A percentile compares a stretch with the other conserved stretches of the same genome.
phyloP scores from a whole-genome alignment of 495 filamentous ascomycete species.

The Recurvomyces mirabilis region DNA sequence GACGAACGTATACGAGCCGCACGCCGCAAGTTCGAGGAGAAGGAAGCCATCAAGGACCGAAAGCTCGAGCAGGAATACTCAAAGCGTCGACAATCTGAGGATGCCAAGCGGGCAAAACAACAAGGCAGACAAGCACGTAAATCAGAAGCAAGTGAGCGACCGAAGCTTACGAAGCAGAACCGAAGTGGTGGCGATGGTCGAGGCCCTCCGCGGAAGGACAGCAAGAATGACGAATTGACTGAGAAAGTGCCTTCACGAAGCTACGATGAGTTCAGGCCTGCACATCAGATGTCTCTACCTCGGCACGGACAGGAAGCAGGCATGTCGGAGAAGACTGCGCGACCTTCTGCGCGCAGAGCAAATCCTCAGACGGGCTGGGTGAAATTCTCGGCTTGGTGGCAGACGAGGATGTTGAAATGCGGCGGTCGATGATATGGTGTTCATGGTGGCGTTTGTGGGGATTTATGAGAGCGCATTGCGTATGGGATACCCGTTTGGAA shows the following conservation, averaged over 20 bases:
- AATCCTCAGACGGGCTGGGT: constrained; percentile 8
- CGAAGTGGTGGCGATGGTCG: too few relatives aligned
- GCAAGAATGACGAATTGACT: not conserved
- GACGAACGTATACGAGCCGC: constrained; percentile 16
- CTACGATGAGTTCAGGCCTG: constrained; percentile 10
- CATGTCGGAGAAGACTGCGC: constrained; percentile 3
- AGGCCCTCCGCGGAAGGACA: too few relatives aligned
- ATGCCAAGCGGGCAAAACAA: constrained; percentile 7
- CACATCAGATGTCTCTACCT: not conserved
- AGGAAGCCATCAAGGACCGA: constrained; percentile 40
- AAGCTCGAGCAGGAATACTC: constrained; percentile 15
- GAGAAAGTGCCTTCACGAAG: constrained; percentile 6
- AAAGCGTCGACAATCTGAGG: constrained; percentile 8
- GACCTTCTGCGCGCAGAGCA: not conserved
- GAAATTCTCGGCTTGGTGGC: constrained; percentile 8
- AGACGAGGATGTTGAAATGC: constrained; percentile 8
- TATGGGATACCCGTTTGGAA: not conserved
- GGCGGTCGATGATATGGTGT: constrained; percentile 1
- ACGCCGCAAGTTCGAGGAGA: constrained; percentile 41
- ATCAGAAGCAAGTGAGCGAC: constrained; percentile 2
- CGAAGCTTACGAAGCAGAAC: not conserved
- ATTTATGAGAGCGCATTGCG: not conserved
- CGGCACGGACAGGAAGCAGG: not conserved
- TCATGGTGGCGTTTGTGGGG: not conserved
- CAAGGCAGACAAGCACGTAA: constrained; percentile 4